Conservation (phyloP, 2,329 filamentous ascomycete genomes). For the Myriangium duriaei region DNA sequence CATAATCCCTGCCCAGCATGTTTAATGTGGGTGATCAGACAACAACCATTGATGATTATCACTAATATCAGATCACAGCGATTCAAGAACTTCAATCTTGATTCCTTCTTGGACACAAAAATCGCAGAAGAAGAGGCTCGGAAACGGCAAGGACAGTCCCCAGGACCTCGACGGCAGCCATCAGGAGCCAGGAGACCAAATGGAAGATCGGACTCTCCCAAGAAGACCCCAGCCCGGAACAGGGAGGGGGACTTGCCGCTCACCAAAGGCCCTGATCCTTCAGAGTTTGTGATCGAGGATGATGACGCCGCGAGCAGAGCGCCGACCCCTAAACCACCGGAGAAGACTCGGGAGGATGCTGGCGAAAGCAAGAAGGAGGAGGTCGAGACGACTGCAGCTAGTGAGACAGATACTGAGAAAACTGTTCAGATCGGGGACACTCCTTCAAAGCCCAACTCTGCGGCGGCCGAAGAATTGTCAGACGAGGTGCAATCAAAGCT, state of each 20-base stretch:
- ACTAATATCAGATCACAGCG: constrained; percentile 13
- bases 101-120: constrained; percentile 33
- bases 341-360: constrained; percentile 26
- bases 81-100: constrained; percentile 25
- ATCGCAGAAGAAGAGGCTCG: constrained; percentile 41
- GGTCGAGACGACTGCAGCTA: constrained; percentile 18
- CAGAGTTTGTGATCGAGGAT: constrained; percentile 79
- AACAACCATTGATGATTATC: neutral
- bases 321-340: constrained; percentile 41
- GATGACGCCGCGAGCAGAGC: constrained; percentile 55
- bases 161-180: constrained; percentile 26
- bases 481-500: constrained; percentile 64
- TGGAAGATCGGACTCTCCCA: constrained; percentile 22
- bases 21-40: constrained; percentile 5
- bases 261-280: constrained; percentile 61
- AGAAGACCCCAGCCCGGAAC: constrained; percentile 20
- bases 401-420: constrained; percentile 18
- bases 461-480: constrained; percentile 47
- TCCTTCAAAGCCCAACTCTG: constrained; percentile 21
- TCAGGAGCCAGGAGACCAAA: constrained; percentile 29
- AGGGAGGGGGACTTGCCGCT: constrained; percentile 24
- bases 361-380: constrained; percentile 15
- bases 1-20: constrained; percentile 1
- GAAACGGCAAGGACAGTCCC: constrained; percentile 25
- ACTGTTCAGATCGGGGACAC: constrained; percentile 18